Conservation (phyloP, 2,329 filamentous ascomycete species). For the Pyrenochaeta sp. region DNA sequence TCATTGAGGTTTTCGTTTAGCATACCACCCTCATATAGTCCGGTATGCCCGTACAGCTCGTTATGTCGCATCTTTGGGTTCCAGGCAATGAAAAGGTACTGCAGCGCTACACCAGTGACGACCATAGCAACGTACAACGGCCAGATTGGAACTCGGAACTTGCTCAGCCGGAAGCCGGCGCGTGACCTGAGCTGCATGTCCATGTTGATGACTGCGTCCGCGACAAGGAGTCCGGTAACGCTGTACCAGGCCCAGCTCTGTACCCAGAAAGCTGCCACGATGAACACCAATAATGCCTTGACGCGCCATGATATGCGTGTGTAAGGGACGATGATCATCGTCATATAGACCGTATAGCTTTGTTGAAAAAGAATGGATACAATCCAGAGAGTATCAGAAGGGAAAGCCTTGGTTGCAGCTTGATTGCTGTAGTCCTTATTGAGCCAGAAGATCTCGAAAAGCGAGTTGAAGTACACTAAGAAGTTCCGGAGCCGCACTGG, state of each 20-base stretch:
- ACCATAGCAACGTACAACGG: slow-evolving; percentile 42
- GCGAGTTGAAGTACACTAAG: slow-evolving; percentile 56
- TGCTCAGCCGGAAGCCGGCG: slow-evolving; percentile 24
- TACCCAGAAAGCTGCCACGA: slow-evolving; percentile 57
- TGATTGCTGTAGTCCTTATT: slow-evolving; percentile 50
- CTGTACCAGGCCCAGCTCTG: slow-evolving; percentile 59
- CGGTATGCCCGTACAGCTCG: slow-evolving; percentile 54
- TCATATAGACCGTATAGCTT: slow-evolving; percentile 59
- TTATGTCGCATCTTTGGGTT: slow-evolving; percentile 45
- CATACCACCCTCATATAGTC: slow-evolving; percentile 50
- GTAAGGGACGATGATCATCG: slow-evolving; percentile 58
- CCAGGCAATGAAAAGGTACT: slow-evolving; percentile 56
- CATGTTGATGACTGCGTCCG: slow-evolving; percentile 55
- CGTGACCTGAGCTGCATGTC: slow-evolving; percentile 42
- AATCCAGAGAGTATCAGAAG: slow-evolving; percentile 57
- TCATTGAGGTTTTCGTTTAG: slow-evolving; percentile 48
- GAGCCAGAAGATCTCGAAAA: slow-evolving; percentile 59
- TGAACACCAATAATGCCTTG: slow-evolving; percentile 51
- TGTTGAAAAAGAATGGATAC: slow-evolving; percentile 57
- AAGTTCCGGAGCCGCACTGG: slow-evolving; percentile 49
- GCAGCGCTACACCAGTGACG: slow-evolving; percentile 49
- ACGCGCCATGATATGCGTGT: slow-evolving; percentile 54
- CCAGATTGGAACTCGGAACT: slow-evolving; percentile 36
- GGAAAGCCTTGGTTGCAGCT: slow-evolving; percentile 54
- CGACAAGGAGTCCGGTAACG: slow-evolving; percentile 59